Conservation (phyloP, 495 filamentous ascomycete genomes). For the Parathielavia hyrcaniae region DNA sequence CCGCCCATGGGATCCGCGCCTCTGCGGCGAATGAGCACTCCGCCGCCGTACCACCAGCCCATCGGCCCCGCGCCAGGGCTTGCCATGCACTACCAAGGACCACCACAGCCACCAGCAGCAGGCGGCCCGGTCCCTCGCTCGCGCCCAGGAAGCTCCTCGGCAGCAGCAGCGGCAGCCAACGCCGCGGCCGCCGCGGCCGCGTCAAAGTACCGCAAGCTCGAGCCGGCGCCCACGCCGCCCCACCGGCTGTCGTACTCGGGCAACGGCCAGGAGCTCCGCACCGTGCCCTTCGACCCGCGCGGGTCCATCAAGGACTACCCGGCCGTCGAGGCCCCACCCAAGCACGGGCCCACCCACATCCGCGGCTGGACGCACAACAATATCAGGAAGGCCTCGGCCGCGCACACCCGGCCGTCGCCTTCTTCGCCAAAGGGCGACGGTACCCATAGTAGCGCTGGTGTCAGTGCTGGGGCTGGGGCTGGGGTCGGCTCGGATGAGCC, state of each 20-base stretch:
- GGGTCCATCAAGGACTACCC: conserved; percentile 44
- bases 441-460: neutral
- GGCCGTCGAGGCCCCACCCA: conserved; percentile 40
- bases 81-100: conserved; percentile 9
- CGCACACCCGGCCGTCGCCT: neutral
- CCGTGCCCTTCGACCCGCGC: conserved; percentile 44
- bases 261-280: conserved; percentile 42
- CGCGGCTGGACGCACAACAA: conserved; percentile 48
- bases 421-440: conserved; percentile 15
- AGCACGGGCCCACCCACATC: conserved; percentile 43
- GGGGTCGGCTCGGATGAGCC: conserved; percentile 6
- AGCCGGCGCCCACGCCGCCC: conserved; percentile 43
- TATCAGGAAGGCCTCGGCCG: conserved; percentile 22
- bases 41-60: conserved; percentile 16
- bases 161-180: too few relatives aligned
- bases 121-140: conserved; percentile 17
- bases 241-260: conserved; percentile 36
- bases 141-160: conserved; percentile 25
- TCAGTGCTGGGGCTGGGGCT: too few relatives aligned
- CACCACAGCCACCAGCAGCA: conserved; percentile 5
- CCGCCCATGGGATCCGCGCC: conserved; percentile 4
- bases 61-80: neutral
- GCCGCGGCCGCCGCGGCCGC: conserved; percentile 25
- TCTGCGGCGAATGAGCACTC: conserved; percentile 18
- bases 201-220: conserved; percentile 44